Conservation (phyloP, 2,329 filamentous ascomycete species). For the Neonectria neomacrospora region DNA sequence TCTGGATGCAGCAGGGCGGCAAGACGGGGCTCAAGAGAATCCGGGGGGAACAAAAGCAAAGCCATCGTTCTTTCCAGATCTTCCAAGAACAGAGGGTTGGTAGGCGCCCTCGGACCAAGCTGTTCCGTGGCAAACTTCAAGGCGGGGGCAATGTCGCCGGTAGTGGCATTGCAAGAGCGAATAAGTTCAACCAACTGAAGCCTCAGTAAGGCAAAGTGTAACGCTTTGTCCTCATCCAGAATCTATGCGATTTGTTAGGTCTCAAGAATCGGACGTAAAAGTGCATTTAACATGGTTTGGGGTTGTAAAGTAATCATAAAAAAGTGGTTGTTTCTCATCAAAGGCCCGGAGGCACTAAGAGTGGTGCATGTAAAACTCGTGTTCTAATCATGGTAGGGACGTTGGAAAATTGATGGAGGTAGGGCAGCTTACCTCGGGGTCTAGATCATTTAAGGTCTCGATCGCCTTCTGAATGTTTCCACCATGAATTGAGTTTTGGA, state of each 20-base stretch:
- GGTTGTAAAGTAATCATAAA: slow-evolving; percentile 49
- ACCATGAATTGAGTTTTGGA: slow-evolving; percentile 84
- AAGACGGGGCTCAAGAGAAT: slow-evolving; percentile 80
- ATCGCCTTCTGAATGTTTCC: slow-evolving; percentile 90
- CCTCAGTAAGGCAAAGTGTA: slow-evolving; percentile 91
- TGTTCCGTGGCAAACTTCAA: slow-evolving; percentile 89
- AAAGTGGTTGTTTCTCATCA: slow-evolving; percentile 89
- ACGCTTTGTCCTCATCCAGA: slow-evolving; percentile 80
- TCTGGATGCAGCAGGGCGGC: slow-evolving; percentile 81
- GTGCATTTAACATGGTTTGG: slow-evolving; percentile 14
- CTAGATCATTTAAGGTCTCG: slow-evolving; percentile 86
- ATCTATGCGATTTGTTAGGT: slow-evolving; percentile 68
- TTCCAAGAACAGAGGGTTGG: slow-evolving; percentile 81
- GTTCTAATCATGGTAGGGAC: slow-evolving; percentile 83
- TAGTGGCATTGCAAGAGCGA: slow-evolving; percentile 73
- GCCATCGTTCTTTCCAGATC: slow-evolving; percentile 95
- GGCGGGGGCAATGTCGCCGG: slow-evolving; percentile 80
- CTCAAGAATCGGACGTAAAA: background rate
- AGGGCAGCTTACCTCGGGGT: slow-evolving; percentile 81
- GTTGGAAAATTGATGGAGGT: slow-evolving; percentile 4
- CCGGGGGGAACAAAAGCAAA: slow-evolving; percentile 86
- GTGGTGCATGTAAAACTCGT: slow-evolving; percentile 99
- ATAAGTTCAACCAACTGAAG: slow-evolving; percentile 96
- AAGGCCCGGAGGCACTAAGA: slow-evolving; percentile 87
- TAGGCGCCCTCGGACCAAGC: slow-evolving; percentile 86